These are phyloP conservation scores for Trichoderma sp. DNA, from an alignment of 2,329 filamentous ascomycete genomes.

Conservation along the genomic window DNA sequence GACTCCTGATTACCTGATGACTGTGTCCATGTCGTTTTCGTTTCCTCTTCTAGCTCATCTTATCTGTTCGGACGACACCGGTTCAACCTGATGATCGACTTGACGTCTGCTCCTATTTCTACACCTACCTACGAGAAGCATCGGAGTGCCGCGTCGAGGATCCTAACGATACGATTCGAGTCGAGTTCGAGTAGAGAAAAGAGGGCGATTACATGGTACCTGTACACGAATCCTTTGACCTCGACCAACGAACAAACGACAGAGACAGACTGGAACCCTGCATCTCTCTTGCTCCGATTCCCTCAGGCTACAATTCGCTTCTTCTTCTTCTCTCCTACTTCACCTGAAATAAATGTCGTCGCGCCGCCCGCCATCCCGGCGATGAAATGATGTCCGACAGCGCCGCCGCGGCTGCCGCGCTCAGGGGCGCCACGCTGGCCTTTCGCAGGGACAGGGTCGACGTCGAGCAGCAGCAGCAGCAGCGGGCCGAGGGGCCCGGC, in stretches of 20 bases:
- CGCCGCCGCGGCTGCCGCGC: conserved; percentile 49
- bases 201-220: too few relatives aligned
- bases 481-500: conserved; percentile 25
- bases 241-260: too few relatives aligned
- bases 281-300: too few relatives aligned
- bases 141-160: conserved; percentile 3
- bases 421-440: conserved; percentile 58
- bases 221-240: too few relatives aligned
- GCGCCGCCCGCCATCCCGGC: conserved; percentile 31
- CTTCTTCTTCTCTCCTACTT: too few relatives aligned
- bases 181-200: too few relatives aligned
- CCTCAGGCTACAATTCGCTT: too few relatives aligned
- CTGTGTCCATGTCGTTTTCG: neutral
- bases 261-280: too few relatives aligned
- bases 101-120: too few relatives aligned
- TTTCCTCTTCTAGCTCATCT: conserved; percentile 8
- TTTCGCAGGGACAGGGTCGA: conserved; percentile 45
- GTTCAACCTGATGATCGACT: too few relatives aligned
- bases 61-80: neutral
- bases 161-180: too few relatives aligned
- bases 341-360: conserved; percentile 31
- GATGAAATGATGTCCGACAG: conserved; percentile 45
- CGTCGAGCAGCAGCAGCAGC: conserved; percentile 16
- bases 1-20: neutral
- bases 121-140: too few relatives aligned